Percentiles rank a stretch among this genome's conserved stretches.
Conservation (phyloP, 1,284 basidiomycete genomes). For the Rhodotorula sp. region DNA sequence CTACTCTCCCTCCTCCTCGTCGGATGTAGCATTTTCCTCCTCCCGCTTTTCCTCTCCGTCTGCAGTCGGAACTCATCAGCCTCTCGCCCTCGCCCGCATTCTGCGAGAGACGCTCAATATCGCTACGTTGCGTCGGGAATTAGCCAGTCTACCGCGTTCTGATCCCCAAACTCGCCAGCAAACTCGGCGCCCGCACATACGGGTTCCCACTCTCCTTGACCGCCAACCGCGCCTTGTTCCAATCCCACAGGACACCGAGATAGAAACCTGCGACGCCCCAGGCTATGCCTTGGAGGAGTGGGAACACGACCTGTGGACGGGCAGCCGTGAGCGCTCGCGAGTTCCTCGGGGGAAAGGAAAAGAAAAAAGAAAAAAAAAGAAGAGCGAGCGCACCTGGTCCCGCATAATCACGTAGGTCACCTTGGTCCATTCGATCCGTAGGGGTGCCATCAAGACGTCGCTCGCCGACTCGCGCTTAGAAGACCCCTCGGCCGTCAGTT, state of each 20-base stretch:
- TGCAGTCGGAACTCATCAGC: too few species aligned
- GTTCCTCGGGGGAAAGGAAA: not conserved
- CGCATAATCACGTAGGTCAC: conserved; percentile 28
- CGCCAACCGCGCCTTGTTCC: conserved; percentile 7
- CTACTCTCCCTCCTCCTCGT: too few species aligned
- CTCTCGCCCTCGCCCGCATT: too few species aligned
- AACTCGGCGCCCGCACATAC: not conserved
- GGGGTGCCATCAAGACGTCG: conserved; percentile 19
- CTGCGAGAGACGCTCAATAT: too few species aligned
- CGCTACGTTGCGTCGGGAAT: too few species aligned
- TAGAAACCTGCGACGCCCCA: conserved; percentile 14
- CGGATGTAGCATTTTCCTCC: too few species aligned
- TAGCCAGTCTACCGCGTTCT: not conserved
- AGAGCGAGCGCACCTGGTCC: conserved; percentile 19
- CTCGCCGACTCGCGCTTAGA: conserved; percentile 1
- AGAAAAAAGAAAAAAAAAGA: not conserved
- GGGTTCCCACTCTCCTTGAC: not conserved
- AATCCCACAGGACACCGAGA: not conserved
- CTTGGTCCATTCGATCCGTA: conserved; percentile 26
- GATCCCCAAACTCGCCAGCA: conserved; percentile 1
- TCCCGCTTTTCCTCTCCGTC: too few species aligned
- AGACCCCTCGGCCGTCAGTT: conserved; percentile 14
- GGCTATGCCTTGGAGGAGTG: conserved; percentile 16
- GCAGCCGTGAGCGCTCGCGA: not conserved
- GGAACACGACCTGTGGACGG: conserved; percentile 19